phyloP scores from a whole-genome alignment of 768 basidiomycete genomes.

The Termitomyces sp. region DNA sequence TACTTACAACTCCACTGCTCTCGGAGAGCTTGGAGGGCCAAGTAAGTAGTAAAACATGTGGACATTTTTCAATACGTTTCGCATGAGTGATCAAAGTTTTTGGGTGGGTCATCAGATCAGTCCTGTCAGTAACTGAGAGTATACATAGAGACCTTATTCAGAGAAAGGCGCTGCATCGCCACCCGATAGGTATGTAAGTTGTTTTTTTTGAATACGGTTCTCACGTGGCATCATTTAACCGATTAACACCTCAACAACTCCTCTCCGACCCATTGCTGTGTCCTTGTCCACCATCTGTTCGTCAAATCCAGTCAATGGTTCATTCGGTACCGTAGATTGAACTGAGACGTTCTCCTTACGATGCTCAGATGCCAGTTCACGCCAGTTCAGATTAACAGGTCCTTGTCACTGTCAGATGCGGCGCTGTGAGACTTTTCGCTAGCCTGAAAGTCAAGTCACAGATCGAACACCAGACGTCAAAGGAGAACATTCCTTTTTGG shows the following conservation, averaged over 20 bases:
- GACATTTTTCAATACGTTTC: neutral
- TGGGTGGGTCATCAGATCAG: neutral
- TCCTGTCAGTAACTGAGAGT: neutral
- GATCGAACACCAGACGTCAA: conserved; percentile 10
- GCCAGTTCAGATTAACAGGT: neutral
- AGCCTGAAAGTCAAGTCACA: conserved; percentile 1
- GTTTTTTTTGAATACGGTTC: neutral
- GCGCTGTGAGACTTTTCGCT: conserved; percentile 1
- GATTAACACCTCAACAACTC: neutral
- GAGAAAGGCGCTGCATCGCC: neutral
- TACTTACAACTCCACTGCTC: neutral
- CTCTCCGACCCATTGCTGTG: conserved; percentile 9
- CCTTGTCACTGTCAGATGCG: conserved; percentile 5
- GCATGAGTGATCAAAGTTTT: neutral
- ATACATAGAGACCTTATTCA: neutral
- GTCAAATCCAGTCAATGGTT: neutral
- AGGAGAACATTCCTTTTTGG: neutral
- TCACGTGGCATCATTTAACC: conserved; percentile 3
- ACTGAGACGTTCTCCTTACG: conserved; percentile 2
- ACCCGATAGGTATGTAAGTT: neutral
- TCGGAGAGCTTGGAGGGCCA: neutral
- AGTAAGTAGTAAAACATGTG: neutral
- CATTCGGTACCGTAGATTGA: conserved; percentile 12
- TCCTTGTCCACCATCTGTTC: conserved; percentile 13
- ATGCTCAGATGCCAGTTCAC: conserved; percentile 4